Evolutionary conservation across 2,329 filamentous ascomycete genomes (phyloP).

Genomic region (Fusarium agapanthi): DNA sequence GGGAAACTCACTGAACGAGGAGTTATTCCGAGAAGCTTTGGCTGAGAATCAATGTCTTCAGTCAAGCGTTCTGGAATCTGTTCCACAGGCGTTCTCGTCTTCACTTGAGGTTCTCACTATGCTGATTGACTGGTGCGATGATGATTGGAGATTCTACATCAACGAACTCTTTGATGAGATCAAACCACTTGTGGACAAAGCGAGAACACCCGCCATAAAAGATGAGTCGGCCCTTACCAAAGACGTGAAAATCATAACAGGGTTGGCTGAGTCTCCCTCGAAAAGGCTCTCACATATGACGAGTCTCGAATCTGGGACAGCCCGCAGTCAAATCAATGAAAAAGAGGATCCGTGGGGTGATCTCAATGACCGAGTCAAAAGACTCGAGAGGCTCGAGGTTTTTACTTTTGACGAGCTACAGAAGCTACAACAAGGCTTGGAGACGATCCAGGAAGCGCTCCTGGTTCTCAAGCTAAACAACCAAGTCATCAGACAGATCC

Average conservation of each 20-base stretch:
- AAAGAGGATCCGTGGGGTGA: background rate
- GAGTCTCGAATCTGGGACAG: background rate
- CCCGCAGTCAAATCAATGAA: background rate
- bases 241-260: background rate
- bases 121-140: slow-evolving; percentile 29
- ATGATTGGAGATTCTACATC: slow-evolving; percentile 25
- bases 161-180: slow-evolving; percentile 10
- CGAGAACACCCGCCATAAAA: background rate
- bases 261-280: background rate
- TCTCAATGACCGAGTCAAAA: background rate
- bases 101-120: slow-evolving; percentile 1
- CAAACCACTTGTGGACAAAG: background rate
- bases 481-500: slow-evolving; percentile 15
- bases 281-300: background rate
- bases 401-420: slow-evolving; percentile 16
- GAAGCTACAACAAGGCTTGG: background rate
- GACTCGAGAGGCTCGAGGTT: background rate
- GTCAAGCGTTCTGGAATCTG: background rate
- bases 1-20: slow-evolving; percentile 9
- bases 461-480: slow-evolving; percentile 22
- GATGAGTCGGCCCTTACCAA: background rate
- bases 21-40: background rate
- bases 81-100: background rate
- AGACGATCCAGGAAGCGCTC: slow-evolving; percentile 15
- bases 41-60: background rate